Percentiles rank a stretch among this genome's conserved stretches.
phyloP scores from a whole-genome alignment of 352 stramenopile species.

The Phytophthora fragariae region DNA sequence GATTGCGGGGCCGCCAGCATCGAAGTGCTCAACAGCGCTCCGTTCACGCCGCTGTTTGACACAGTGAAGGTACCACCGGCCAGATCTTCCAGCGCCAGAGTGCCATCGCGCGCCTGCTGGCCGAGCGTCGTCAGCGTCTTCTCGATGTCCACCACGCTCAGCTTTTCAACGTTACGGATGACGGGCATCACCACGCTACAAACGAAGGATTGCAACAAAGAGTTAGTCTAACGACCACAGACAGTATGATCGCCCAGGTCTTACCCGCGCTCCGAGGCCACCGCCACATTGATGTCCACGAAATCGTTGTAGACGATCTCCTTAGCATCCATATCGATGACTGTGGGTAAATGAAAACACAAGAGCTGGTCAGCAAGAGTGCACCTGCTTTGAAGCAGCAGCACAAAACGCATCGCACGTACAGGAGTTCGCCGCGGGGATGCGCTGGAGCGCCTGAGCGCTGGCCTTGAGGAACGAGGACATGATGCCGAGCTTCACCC shows the following conservation, averaged over 20 bases:
- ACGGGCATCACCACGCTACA: constrained; percentile 97
- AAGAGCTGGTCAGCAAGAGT: constrained; percentile 17
- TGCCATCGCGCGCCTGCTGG: constrained; percentile 69
- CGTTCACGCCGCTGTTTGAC: constrained; percentile 97
- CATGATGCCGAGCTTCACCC: constrained; percentile 99
- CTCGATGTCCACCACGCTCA: constrained; percentile 97
- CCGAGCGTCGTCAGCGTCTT: constrained; percentile 94
- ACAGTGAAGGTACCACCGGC: constrained; percentile 98
- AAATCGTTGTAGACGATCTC: constrained; percentile 99
- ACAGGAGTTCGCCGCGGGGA: constrained; percentile 98
- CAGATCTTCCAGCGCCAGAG: constrained; percentile 93
- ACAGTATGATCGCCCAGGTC: constrained; percentile 4
- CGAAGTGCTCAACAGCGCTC: constrained; percentile 98
- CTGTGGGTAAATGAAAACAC: constrained; percentile 36
- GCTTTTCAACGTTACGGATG: constrained; percentile 96
- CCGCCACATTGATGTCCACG: constrained; percentile 98
- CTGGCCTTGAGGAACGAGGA: constrained; percentile 98
- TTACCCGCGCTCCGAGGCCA: constrained; percentile 93
- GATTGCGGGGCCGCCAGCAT: constrained; percentile 99
- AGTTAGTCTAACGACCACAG: constrained; percentile 4
- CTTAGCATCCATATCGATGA: constrained; percentile 98
- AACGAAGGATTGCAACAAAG: constrained; percentile 6
- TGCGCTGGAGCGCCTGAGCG: constrained; percentile 91
- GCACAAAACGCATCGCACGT: constrained; percentile 30
- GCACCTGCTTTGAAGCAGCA: background rate